Evolutionary conservation across 2,329 filamentous ascomycete species (phyloP).

Genomic region (Aspergillus neotritici): DNA sequence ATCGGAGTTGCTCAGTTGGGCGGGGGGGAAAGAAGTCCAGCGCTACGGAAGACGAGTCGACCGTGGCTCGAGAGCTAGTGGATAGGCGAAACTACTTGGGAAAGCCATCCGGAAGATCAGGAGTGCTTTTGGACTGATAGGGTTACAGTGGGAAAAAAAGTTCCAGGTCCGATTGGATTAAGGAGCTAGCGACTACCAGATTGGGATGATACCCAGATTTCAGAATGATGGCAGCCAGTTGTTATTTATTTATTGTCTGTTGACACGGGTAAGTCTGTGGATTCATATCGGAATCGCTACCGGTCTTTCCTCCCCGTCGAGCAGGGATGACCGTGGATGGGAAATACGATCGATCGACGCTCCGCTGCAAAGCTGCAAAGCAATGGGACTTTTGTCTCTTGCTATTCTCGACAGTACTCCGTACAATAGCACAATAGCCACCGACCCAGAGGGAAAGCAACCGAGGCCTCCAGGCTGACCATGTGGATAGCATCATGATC

Average conservation of each 20-base stretch:
- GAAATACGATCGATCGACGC: slow-evolving; percentile 2
- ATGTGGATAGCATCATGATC: slow-evolving; percentile 9
- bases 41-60: slow-evolving; percentile 7
- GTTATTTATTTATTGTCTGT: no score
- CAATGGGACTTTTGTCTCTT: not conserved
- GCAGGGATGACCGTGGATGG: slow-evolving; percentile 3
- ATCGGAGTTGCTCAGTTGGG: no score
- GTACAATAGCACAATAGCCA: no score
- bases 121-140: slow-evolving; percentile 8
- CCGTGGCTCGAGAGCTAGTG: slow-evolving; percentile 8
- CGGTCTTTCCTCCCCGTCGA: not conserved
- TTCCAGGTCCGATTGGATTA: no score
- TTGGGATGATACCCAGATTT: no score
- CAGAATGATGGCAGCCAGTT: no score
- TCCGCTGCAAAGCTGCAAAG: not conserved
- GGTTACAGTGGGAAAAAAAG: slow-evolving; percentile 4
- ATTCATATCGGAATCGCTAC: not conserved
- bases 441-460: no score
- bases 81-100: slow-evolving; percentile 12
- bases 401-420: not conserved
- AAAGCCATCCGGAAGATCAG: slow-evolving; percentile 20
- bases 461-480: not conserved
- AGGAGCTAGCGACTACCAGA: no score
- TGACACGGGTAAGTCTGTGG: not conserved
- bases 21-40: slow-evolving; percentile 3